phyloP scores from a whole-genome alignment of 352 stramenopile genomes.

The Elongisporangium prolatum region DNA sequence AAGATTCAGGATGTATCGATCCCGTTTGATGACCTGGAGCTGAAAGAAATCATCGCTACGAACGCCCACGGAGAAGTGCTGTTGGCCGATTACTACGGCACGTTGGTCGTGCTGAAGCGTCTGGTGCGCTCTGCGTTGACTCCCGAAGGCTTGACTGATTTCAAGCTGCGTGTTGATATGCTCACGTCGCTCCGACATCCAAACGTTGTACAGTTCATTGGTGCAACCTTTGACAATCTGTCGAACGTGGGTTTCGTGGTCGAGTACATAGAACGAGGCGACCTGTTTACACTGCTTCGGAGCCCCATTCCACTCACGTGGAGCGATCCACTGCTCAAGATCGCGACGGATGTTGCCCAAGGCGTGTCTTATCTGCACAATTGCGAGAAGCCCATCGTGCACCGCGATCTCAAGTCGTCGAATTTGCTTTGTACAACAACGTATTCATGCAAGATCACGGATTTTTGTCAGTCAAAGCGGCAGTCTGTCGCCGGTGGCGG shows the following conservation, averaged over 20 bases:
- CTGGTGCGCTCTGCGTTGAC: slow-evolving; percentile 55
- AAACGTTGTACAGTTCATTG: slow-evolving; percentile 86
- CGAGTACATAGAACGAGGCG: slow-evolving; percentile 72
- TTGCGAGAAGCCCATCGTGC: slow-evolving; percentile 68
- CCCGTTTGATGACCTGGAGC: slow-evolving; percentile 63
- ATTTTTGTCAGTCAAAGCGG: slow-evolving; percentile 77
- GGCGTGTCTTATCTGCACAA: slow-evolving; percentile 81
- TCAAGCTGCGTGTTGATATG: slow-evolving; percentile 76
- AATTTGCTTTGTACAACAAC: slow-evolving; percentile 73
- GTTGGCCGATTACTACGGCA: slow-evolving; percentile 72
- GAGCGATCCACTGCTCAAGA: slow-evolving; percentile 76
- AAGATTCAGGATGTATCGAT: slow-evolving; percentile 67
- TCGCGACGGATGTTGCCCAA: slow-evolving; percentile 77
- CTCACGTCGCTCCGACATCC: slow-evolving; percentile 74
- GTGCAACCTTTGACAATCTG: slow-evolving; percentile 78
- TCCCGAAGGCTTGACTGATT: slow-evolving; percentile 55
- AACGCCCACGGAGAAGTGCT: slow-evolving; percentile 61
- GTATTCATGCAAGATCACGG: slow-evolving; percentile 78
- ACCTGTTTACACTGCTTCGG: slow-evolving; percentile 57
- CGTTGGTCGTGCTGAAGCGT: slow-evolving; percentile 72
- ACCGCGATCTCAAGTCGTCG: slow-evolving; percentile 80
- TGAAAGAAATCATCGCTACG: slow-evolving; percentile 74
- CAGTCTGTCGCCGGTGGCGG: slow-evolving; percentile 26
- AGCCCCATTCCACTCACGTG: slow-evolving; percentile 64
- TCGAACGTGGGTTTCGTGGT: slow-evolving; percentile 73